A percentile compares a stretch with the other conserved stretches of the same genome.
Evolutionary conservation across 169 alveolate species (phyloP).

Genomic region (Plasmodium fragile): DNA sequence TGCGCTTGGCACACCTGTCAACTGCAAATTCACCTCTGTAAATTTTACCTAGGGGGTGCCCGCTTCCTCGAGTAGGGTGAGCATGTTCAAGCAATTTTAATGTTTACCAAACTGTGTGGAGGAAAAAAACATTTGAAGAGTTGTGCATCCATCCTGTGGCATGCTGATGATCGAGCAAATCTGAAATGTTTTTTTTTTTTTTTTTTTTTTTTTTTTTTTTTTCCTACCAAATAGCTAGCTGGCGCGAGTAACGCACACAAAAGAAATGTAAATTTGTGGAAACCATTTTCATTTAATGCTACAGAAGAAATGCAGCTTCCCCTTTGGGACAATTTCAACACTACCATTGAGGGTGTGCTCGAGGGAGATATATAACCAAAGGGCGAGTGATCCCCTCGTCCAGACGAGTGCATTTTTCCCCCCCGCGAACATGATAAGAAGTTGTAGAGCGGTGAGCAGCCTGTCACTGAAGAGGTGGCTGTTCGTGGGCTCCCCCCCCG

Average conservation of each 20-base stretch:
- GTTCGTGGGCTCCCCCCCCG: not conserved
- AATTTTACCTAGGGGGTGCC: not conserved
- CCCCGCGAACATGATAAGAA: slow-evolving; percentile 37
- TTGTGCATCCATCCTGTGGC: not conserved
- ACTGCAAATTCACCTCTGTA: not conserved
- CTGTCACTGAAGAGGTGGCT: not conserved
- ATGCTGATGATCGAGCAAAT: not conserved
- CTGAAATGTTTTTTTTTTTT: slow-evolving; percentile 2
- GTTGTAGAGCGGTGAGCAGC: slow-evolving; percentile 48
- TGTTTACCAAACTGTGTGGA: not conserved
- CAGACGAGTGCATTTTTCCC: not conserved
- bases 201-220: not conserved
- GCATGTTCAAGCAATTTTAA: not conserved
- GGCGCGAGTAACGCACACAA: not conserved
- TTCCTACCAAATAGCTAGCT: not conserved
- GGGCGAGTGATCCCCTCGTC: not conserved
- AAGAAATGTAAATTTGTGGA: not conserved
- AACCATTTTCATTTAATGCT: not conserved
- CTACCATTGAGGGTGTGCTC: not conserved
- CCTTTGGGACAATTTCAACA: not conserved
- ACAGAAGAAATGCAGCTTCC: not conserved
- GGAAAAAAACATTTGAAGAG: not conserved
- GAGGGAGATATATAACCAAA: not conserved
- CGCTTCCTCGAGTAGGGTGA: not conserved
- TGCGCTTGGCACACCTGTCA: not conserved